Conservation (phyloP, 352 stramenopile species). For the Aphanomyces astaci region DNA sequence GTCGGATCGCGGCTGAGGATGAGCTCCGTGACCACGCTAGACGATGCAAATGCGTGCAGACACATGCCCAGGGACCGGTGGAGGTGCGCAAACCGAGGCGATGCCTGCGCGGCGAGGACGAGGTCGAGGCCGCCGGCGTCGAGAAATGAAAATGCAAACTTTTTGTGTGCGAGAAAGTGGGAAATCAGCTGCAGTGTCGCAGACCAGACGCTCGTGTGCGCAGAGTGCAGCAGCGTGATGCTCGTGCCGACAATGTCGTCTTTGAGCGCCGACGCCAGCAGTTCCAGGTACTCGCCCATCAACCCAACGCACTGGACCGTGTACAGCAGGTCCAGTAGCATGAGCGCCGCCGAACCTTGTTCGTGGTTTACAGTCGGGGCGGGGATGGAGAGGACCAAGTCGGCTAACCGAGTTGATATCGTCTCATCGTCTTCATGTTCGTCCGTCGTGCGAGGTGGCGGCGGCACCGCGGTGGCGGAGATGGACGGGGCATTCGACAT, state of each 20-base stretch:
- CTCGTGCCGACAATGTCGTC: slow-evolving; percentile 78
- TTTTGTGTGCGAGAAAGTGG: slow-evolving; percentile 80
- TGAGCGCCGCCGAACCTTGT: slow-evolving; percentile 66
- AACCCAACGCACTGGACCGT: slow-evolving; percentile 76
- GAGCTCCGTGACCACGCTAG: slow-evolving; percentile 64
- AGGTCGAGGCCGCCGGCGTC: slow-evolving; percentile 65
- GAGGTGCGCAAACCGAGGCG: slow-evolving; percentile 36
- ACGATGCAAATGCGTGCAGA: slow-evolving; percentile 75
- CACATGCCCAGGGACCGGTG: slow-evolving; percentile 81
- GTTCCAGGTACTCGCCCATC: slow-evolving; percentile 78
- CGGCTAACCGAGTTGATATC: neutral
- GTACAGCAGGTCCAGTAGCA: slow-evolving; percentile 77
- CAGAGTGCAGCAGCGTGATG: slow-evolving; percentile 78
- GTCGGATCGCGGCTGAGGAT: slow-evolving; percentile 41
- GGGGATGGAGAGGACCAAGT: neutral
- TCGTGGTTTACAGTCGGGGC: slow-evolving; percentile 31
- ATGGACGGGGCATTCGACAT: neutral
- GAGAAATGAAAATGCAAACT: slow-evolving; percentile 71
- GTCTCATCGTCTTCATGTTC: neutral
- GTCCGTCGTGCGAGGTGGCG: neutral
- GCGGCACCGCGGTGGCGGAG: neutral
- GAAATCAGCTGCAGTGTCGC: slow-evolving; percentile 78
- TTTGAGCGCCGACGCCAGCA: slow-evolving; percentile 71
- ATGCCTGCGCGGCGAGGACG: slow-evolving; percentile 24
- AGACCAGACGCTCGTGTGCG: slow-evolving; percentile 67